phyloP scores from a whole-genome alignment of 805 yeast species.

The Saccharomyces jurei region DNA sequence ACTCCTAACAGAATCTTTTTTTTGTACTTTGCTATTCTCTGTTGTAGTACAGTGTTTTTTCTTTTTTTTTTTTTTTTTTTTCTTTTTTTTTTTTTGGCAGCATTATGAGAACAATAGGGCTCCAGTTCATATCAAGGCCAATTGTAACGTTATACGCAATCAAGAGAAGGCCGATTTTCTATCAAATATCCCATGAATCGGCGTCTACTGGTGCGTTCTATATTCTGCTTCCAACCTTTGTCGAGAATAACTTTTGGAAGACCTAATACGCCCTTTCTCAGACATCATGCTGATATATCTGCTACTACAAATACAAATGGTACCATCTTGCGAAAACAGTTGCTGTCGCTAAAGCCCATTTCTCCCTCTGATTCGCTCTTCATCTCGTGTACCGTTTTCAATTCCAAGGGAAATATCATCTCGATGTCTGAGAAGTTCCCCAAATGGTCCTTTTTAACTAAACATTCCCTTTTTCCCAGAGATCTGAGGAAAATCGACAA shows the following conservation, averaged over 20 bases:
- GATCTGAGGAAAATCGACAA: conserved; percentile 75
- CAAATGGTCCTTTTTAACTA: conserved; percentile 63
- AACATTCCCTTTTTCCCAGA: conserved; percentile 73
- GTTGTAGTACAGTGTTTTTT: background rate
- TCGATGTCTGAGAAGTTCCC: conserved; percentile 77
- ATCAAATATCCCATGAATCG: background rate
- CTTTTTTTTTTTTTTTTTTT: background rate
- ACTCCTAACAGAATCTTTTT: background rate
- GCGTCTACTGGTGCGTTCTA: background rate
- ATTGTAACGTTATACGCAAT: background rate
- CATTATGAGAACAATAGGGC: background rate
- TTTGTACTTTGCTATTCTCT: background rate
- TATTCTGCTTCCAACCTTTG: background rate
- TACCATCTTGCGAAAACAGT: conserved; percentile 5
- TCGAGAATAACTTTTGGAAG: conserved; percentile 1
- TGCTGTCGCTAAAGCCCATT: conserved; percentile 30
- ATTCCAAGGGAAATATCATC: conserved; percentile 60
- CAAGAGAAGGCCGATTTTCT: background rate
- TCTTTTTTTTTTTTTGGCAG: background rate
- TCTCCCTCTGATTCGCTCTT: conserved; percentile 38
- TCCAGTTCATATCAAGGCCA: background rate
- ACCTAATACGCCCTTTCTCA: background rate
- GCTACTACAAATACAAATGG: background rate
- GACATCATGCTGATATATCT: background rate
- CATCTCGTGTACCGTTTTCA: conserved; percentile 74